Base-by-base conservation (phyloP, 495 filamentous ascomycete genomes). In the Halenospora varia region DNA sequence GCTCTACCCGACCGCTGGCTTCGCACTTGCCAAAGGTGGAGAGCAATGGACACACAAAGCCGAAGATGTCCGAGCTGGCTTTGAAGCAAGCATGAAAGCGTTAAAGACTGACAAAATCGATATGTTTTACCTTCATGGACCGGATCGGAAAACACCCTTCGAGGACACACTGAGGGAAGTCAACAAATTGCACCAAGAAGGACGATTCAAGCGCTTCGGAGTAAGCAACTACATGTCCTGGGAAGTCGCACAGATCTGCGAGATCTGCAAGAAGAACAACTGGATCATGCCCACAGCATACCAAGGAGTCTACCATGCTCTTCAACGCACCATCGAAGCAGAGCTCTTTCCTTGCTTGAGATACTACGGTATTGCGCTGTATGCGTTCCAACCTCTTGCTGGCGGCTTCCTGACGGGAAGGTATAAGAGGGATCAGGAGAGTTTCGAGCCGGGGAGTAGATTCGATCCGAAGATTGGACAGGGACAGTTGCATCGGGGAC, bases 381-480 rank as follows among this genome's bases (percentile, higher is more conserved):
- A 79, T 55, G 69, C 68, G 25, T 82, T 74, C 71, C 74, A 79
- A 29, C 79, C 81, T 2, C 66, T 81, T 6, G 79, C 76, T 2
- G 80, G 80, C 15, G 80, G 81, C 0, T 73, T 78, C 25, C 62
- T 83, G 2, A 81, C 78, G 4, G 68, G 71, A 6, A 17, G 65
- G n/a, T 72, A 69, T 48, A 45, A 55, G 44, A 62, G 67, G 15
- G 66, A 66, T 17, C 64, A 66, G 6, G 63, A 53, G 2, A 66
- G 68, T 82, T 0, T 88, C 86, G 10, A 68, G 69, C 0, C 78
- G 80, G 52, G 90, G 88, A 13, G 80, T 88, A 17, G 95, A 82
- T 73, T 84, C 79, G 57, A 78, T 85, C 56, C 72, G 65, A 23
- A 66, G 66, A 23, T 26, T 6, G 11, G 15, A 24, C 57, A 60